Evolutionary conservation across 768 basidiomycete species (phyloP).

Genomic region (Boletus sensibilis): DNA sequence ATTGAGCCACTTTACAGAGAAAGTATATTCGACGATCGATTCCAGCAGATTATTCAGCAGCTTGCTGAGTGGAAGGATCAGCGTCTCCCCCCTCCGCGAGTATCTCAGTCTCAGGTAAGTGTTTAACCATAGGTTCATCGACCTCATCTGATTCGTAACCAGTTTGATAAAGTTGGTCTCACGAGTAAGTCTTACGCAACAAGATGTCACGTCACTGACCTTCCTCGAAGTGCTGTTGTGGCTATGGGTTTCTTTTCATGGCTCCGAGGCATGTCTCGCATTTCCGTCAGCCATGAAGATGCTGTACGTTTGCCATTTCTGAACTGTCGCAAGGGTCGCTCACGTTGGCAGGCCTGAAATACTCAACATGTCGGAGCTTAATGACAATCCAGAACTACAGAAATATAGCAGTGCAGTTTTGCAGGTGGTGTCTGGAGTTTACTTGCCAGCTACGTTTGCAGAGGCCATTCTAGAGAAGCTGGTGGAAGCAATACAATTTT

Average conservation of each 20-base stretch:
- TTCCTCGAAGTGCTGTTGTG: conserved; percentile 64
- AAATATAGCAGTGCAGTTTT: conserved; percentile 77
- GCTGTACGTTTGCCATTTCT: conserved; percentile 52
- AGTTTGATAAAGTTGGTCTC: conserved; percentile 87
- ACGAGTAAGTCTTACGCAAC: conserved; percentile 51
- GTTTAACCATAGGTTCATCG: neutral
- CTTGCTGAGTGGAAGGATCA: conserved; percentile 71
- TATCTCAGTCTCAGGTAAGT: conserved; percentile 72
- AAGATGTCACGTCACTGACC: conserved; percentile 13
- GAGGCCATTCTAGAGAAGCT: conserved; percentile 60
- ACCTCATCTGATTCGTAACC: conserved; percentile 16
- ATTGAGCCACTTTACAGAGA: conserved; percentile 38
- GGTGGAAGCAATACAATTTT: conserved; percentile 71
- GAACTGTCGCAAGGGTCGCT: neutral
- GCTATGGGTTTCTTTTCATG: conserved; percentile 77
- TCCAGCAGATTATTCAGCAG: conserved; percentile 54
- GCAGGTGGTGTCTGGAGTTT: conserved; percentile 78
- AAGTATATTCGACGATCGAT: conserved; percentile 53
- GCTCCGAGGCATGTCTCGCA: conserved; percentile 68
- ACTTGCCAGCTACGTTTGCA: conserved; percentile 67
- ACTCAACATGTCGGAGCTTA: conserved; percentile 86
- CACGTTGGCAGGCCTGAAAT: conserved; percentile 68
- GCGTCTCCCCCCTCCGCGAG: conserved; percentile 81
- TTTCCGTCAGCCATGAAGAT: conserved; percentile 77
- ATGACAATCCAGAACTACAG: conserved; percentile 81